Evolutionary conservation across 495 filamentous ascomycete genomes (phyloP).

Genomic region (Penicillium silybi): DNA sequence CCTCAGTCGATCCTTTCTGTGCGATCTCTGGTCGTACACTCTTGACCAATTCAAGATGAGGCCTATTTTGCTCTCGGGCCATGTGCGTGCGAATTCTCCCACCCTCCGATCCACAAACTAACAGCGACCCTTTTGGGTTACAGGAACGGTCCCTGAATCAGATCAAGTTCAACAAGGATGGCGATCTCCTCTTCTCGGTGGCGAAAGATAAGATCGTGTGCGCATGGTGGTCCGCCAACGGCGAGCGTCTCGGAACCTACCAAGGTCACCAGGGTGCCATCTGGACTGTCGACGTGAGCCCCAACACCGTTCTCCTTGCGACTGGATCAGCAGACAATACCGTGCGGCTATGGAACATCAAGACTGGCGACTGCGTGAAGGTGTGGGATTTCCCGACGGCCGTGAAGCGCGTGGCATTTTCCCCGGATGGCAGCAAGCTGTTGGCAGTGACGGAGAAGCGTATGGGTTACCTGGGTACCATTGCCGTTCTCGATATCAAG

Average conservation of each 20-base stretch:
- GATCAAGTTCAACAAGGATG: conserved; percentile 95
- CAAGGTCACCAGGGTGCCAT: conserved; percentile 94
- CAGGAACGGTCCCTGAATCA: conserved; percentile 96
- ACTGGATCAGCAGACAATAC: conserved; percentile 98
- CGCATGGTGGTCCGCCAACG: conserved; percentile 91
- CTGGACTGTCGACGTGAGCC: conserved; percentile 98
- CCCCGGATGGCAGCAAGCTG: conserved; percentile 80
- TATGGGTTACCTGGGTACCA: conserved; percentile 89
- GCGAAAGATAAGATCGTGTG: conserved; percentile 97
- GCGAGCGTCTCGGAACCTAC: conserved; percentile 93
- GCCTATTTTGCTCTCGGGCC: conserved; percentile 90
- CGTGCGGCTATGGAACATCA: conserved; percentile 93
- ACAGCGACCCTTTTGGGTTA: conserved; percentile 16
- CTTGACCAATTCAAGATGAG: conserved; percentile 59
- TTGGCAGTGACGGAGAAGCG: conserved; percentile 97
- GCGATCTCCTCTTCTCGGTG: conserved; percentile 95
- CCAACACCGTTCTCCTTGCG: conserved; percentile 87
- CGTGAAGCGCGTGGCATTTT: conserved; percentile 95
- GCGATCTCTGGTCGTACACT: conserved; percentile 17
- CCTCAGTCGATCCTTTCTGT: conserved; percentile 18
- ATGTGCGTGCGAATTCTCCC: conserved; percentile 53
- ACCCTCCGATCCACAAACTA: conserved; percentile 19
- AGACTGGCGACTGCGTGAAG: conserved; percentile 88
- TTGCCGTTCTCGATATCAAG: conserved; percentile 83
- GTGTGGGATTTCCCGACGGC: conserved; percentile 95